phyloP scores from a whole-genome alignment of 2,329 filamentous ascomycete genomes.

The Alternaria sp. region DNA sequence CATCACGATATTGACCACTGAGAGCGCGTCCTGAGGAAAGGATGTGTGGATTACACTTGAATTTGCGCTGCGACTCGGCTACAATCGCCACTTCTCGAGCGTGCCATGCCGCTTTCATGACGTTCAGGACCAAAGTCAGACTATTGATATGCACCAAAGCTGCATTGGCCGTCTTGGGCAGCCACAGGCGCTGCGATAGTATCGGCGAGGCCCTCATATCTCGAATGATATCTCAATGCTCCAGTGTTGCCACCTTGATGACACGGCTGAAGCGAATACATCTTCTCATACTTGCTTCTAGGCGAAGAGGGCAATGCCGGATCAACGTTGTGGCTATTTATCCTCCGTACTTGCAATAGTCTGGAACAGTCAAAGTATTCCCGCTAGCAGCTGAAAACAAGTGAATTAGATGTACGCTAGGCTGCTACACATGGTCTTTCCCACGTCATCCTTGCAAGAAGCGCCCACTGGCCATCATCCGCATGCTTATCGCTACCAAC shows the following conservation, averaged over 20 bases:
- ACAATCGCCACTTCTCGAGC: neutral
- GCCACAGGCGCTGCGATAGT: slow-evolving; percentile 2
- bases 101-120: slow-evolving; percentile 10
- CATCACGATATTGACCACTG: slow-evolving; percentile 19
- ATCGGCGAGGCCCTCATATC: neutral
- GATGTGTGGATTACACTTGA: slow-evolving; percentile 1
- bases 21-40: slow-evolving; percentile 3
- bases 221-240: slow-evolving; percentile 2
- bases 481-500: slow-evolving; percentile 1
- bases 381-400: neutral
- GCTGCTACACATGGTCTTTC: neutral
- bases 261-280: neutral
- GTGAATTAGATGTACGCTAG: neutral
- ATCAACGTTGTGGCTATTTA: neutral
- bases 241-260: neutral
- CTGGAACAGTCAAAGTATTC: neutral
- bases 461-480: neutral
- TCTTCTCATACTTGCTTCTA: neutral
- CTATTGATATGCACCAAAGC: slow-evolving; percentile 20
- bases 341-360: neutral
- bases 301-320: neutral
- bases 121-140: slow-evolving; percentile 11
- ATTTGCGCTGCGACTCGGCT: slow-evolving; percentile 5
- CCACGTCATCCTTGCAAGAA: neutral
- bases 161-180: slow-evolving; percentile 9